phyloP scores from a whole-genome alignment of 495 filamentous ascomycete species.

The Evernia prunastri region DNA sequence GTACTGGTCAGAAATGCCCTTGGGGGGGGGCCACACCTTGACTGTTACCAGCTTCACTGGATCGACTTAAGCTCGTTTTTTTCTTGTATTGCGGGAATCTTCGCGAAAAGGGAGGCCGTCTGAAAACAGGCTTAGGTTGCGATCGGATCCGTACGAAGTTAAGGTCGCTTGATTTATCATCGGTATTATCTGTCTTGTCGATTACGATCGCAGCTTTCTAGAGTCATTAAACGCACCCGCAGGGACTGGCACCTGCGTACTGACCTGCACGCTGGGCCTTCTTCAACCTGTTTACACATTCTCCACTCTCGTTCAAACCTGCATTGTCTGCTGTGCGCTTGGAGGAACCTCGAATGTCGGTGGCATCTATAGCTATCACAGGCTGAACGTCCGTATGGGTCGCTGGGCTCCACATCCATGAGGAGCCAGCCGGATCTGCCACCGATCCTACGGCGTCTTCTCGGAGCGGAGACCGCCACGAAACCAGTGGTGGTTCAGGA shows the following conservation, averaged over 20 bases:
- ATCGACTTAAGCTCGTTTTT: slow-evolving; percentile 10
- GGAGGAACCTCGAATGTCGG: no score
- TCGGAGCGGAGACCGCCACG: slow-evolving; percentile 2
- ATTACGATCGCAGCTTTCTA: slow-evolving; percentile 11
- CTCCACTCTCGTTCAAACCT: slow-evolving; percentile 17
- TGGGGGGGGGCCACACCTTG: no score
- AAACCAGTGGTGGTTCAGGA: no score
- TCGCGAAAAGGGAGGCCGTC: slow-evolving; percentile 1
- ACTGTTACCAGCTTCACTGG: no score
- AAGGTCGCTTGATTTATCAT: slow-evolving; percentile 7
- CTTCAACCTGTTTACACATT: slow-evolving; percentile 10
- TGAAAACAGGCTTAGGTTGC: slow-evolving; percentile 12
- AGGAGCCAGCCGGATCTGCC: background rate
- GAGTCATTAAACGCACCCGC: no score
- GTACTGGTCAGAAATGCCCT: no score
- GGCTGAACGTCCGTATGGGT: background rate
- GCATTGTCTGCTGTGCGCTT: no score
- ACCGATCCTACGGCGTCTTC: background rate
- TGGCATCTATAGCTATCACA: background rate
- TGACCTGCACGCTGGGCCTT: slow-evolving; percentile 14
- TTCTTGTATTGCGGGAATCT: background rate
- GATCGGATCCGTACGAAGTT: slow-evolving; percentile 4
- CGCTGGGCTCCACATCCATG: slow-evolving; percentile 1
- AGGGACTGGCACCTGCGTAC: no score
- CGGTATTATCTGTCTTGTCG: slow-evolving; percentile 14